phyloP scores from a whole-genome alignment of 495 filamentous ascomycete species.

The Penicillium manginii region DNA sequence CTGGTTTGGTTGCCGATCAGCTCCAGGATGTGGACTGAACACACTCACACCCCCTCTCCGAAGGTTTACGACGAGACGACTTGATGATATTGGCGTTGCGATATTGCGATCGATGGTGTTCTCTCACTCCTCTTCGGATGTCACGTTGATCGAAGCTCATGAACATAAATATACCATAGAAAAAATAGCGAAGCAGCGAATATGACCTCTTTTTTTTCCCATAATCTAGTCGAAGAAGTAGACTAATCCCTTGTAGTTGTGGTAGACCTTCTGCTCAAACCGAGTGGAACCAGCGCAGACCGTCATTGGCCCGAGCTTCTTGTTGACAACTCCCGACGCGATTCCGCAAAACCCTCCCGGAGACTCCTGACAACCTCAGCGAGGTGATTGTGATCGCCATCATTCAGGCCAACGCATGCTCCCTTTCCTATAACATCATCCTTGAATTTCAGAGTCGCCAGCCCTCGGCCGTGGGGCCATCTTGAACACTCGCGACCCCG shows the following conservation, averaged over 20 bases:
- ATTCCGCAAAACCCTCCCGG: slow-evolving; percentile 22
- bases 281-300: slow-evolving; percentile 5
- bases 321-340: slow-evolving; percentile 42
- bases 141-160: too few relatives aligned
- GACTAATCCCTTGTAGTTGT: background rate
- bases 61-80: slow-evolving; percentile 1
- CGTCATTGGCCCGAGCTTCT: slow-evolving; percentile 50
- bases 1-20: background rate
- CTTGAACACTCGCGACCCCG: slow-evolving; percentile 30
- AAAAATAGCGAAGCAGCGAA: too few relatives aligned
- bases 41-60: background rate
- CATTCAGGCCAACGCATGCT: slow-evolving; percentile 15
- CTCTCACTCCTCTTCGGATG: too few relatives aligned
- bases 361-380: slow-evolving; percentile 26
- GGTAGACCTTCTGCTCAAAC: background rate
- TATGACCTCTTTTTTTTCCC: too few relatives aligned
- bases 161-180: too few relatives aligned
- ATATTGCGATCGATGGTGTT: background rate
- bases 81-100: background rate
- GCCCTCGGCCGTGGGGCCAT: slow-evolving; percentile 45
- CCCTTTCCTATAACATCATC: slow-evolving; percentile 4
- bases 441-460: slow-evolving; percentile 17
- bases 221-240: too few relatives aligned
- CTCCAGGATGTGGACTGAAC: background rate
- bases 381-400: slow-evolving; percentile 18